These are phyloP conservation scores for Saturnispora sanitii DNA, from an alignment of 805 yeast species.

Conservation along the genomic window DNA sequence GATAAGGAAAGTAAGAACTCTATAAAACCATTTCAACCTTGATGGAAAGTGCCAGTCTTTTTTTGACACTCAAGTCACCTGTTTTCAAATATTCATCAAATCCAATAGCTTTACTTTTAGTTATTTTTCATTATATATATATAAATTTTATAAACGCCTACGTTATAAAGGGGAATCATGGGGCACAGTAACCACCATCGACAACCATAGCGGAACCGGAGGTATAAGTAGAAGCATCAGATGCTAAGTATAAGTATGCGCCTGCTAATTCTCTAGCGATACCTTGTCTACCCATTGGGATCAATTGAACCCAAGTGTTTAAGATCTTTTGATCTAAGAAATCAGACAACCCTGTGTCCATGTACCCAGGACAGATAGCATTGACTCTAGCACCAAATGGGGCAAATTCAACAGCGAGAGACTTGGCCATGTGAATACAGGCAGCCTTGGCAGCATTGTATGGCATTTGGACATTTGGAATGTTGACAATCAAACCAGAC, in stretches of 20 bases:
- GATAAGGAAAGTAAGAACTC: too few species aligned
- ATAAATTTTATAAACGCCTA: too few species aligned
- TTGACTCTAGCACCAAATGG: slow-evolving; percentile 71
- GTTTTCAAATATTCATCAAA: too few species aligned
- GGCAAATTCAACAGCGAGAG: slow-evolving; percentile 89
- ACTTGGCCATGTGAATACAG: slow-evolving; percentile 62
- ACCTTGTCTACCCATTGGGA: slow-evolving; percentile 71
- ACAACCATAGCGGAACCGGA: slow-evolving; percentile 70
- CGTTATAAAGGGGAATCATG: not conserved
- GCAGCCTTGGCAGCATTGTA: slow-evolving; percentile 90
- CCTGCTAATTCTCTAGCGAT: slow-evolving; percentile 67
- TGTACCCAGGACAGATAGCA: slow-evolving; percentile 77
- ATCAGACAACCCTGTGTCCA: slow-evolving; percentile 57
- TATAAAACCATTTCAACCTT: too few species aligned
- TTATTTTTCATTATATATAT: too few species aligned
- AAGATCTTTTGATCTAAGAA: slow-evolving; percentile 36
- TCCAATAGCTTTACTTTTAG: too few species aligned
- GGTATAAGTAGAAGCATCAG: slow-evolving; percentile 74
- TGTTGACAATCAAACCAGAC: slow-evolving; percentile 84
- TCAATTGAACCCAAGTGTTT: slow-evolving; percentile 40
- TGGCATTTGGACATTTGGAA: slow-evolving; percentile 79
- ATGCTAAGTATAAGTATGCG: slow-evolving; percentile 69
- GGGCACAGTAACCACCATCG: slow-evolving; percentile 59
- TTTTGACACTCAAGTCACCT: too few species aligned
- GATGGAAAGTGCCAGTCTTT: too few species aligned